Evolutionary conservation across 1,284 basidiomycete species (phyloP).

Genomic region (Polyporus tsugae): DNA sequence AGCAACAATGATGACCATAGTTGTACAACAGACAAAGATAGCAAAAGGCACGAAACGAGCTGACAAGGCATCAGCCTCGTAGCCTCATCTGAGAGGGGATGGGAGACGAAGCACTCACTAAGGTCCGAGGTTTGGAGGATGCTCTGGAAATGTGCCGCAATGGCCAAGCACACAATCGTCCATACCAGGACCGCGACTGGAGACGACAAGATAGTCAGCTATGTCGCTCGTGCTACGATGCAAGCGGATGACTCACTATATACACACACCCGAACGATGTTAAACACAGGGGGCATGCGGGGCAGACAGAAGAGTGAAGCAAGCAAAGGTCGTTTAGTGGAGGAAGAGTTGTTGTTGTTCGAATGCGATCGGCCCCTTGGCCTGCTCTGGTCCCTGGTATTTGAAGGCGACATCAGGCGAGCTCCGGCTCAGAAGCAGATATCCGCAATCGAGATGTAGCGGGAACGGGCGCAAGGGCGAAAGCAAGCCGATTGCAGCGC

Average conservation of each 20-base stretch:
- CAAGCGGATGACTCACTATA: constrained; percentile 56
- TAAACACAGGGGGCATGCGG: constrained; percentile 65
- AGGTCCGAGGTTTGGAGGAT: constrained; percentile 78
- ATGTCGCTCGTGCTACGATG: neutral
- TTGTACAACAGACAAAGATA: constrained; percentile 77
- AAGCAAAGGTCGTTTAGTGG: constrained; percentile 37
- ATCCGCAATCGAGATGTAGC: neutral
- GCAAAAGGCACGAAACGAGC: constrained; percentile 87
- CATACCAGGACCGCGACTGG: constrained; percentile 71
- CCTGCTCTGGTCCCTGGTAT: constrained; percentile 38
- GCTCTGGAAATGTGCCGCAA: constrained; percentile 77
- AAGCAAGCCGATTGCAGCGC: constrained; percentile 17
- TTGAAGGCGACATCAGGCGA: constrained; percentile 48
- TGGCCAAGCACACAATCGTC: constrained; percentile 77
- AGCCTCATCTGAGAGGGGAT: neutral
- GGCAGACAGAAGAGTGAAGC: constrained; percentile 38
- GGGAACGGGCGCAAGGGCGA: constrained; percentile 13
- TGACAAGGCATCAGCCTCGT: constrained; percentile 39
- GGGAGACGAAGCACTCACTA: constrained; percentile 57
- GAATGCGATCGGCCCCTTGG: constrained; percentile 40
- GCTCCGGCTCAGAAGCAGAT: constrained; percentile 11
- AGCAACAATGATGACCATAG: constrained; percentile 68
- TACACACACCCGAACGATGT: constrained; percentile 65
- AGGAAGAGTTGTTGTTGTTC: constrained; percentile 30
- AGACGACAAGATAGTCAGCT: constrained; percentile 7